These are phyloP conservation scores for Neoboletus brunneissimus DNA, from an alignment of 768 basidiomycete genomes.

Conservation along the genomic window DNA sequence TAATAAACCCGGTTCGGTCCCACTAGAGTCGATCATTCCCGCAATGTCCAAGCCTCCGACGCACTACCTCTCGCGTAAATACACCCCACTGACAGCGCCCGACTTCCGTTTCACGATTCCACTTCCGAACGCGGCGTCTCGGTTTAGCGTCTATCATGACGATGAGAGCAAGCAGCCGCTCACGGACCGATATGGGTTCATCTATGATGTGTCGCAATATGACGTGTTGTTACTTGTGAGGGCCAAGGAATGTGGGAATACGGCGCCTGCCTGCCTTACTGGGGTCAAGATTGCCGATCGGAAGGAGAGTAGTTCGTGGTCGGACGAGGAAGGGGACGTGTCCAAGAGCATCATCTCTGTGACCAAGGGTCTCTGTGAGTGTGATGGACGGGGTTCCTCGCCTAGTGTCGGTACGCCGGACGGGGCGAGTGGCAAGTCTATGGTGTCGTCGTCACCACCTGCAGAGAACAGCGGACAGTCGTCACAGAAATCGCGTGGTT, in stretches of 20 bases:
- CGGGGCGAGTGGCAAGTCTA: slow-evolving; percentile 6
- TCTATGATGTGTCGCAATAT: slow-evolving; percentile 82
- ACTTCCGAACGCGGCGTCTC: slow-evolving; percentile 52
- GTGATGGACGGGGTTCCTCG: slow-evolving; percentile 32
- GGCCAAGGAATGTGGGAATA: slow-evolving; percentile 67
- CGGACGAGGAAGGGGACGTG: slow-evolving; percentile 56
- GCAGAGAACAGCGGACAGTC: slow-evolving; percentile 28
- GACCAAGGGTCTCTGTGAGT: slow-evolving; percentile 41
- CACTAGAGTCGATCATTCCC: slow-evolving; percentile 81
- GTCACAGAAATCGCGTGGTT: slow-evolving; percentile 28
- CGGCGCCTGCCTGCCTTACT: slow-evolving; percentile 81
- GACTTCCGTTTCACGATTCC: slow-evolving; percentile 75
- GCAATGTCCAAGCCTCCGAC: slow-evolving; percentile 78
- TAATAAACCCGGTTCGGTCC: slow-evolving; percentile 47
- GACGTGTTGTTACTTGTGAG: slow-evolving; percentile 74
- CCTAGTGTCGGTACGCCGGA: slow-evolving; percentile 8
- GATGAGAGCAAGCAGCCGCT: slow-evolving; percentile 56
- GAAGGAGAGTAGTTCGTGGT: slow-evolving; percentile 76
- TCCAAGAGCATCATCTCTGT: slow-evolving; percentile 34
- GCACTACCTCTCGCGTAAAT: slow-evolving; percentile 73
- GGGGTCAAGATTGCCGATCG: slow-evolving; percentile 87
- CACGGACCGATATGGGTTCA: slow-evolving; percentile 88
- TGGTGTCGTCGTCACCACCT: slow-evolving; percentile 11
- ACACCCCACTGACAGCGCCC: slow-evolving; percentile 68
- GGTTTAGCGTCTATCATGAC: slow-evolving; percentile 48